Evolutionary conservation across 2,329 filamentous ascomycete species (phyloP).

Genomic region (Exophiala dermatitidis): DNA sequence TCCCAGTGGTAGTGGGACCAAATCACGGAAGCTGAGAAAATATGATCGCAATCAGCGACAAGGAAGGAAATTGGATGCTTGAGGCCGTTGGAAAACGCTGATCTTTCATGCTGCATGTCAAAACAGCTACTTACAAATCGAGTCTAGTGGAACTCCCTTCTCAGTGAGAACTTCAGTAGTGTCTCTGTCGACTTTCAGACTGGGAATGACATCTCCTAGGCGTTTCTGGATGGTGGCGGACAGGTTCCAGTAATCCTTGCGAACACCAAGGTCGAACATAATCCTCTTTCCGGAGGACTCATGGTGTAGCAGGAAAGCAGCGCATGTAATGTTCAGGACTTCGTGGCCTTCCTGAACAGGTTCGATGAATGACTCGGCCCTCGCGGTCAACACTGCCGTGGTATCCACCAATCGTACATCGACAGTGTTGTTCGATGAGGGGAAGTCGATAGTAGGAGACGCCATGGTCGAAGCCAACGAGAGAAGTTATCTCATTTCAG

Average conservation of each 20-base stretch:
- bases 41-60: background rate
- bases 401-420: conserved; percentile 14
- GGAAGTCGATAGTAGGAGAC: background rate
- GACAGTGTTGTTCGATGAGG: conserved; percentile 3
- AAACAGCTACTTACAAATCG: conserved; percentile 15
- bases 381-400: conserved; percentile 12
- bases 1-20: conserved; percentile 33
- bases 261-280: conserved; percentile 32
- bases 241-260: conserved; percentile 29
- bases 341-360: conserved; percentile 15
- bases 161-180: conserved; percentile 20
- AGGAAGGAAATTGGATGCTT: too few species aligned
- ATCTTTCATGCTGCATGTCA: background rate
- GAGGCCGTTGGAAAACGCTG: too few species aligned
- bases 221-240: conserved; percentile 11
- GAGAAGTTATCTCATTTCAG: too few species aligned
- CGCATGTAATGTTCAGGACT: conserved; percentile 11
- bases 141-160: conserved; percentile 7
- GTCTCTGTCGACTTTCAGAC: conserved; percentile 24
- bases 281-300: conserved; percentile 12
- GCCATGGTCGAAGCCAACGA: background rate
- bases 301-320: conserved; percentile 19
- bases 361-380: conserved; percentile 15
- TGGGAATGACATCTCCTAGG: conserved; percentile 10
- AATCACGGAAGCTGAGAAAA: conserved; percentile 26